Conservation (phyloP, 164 flowering plant genomes). For the Buxus sempervirens region DNA sequence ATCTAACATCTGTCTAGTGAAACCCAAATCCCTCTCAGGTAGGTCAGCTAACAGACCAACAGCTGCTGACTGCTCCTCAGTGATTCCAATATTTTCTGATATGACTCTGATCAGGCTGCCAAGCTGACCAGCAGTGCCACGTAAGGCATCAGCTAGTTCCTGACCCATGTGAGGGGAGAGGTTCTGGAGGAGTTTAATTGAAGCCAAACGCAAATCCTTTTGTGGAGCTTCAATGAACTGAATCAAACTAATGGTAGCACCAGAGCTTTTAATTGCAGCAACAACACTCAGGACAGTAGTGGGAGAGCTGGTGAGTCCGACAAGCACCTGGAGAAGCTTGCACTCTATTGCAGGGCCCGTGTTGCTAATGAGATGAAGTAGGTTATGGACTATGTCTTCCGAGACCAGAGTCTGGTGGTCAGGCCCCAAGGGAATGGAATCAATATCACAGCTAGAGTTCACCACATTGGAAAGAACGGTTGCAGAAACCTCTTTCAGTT, state of each 20-base stretch:
- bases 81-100: slow-evolving; percentile 56
- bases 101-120: slow-evolving; percentile 59
- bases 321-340: slow-evolving; percentile 94
- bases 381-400: slow-evolving; percentile 72
- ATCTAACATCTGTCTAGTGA: slow-evolving; percentile 67
- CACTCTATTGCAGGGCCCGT: slow-evolving; percentile 95
- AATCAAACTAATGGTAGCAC: slow-evolving; percentile 85
- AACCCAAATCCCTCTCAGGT: slow-evolving; percentile 79
- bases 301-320: slow-evolving; percentile 76
- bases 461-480: slow-evolving; percentile 88
- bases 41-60: slow-evolving; percentile 81
- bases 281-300: slow-evolving; percentile 57
- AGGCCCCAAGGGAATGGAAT: slow-evolving; percentile 63
- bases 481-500: slow-evolving; percentile 89
- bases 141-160: slow-evolving; percentile 75
- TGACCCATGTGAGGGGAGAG: slow-evolving; percentile 84
- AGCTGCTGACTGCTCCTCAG: slow-evolving; percentile 94
- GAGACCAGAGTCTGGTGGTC: slow-evolving; percentile 81
- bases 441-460: slow-evolving; percentile 62
- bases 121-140: slow-evolving; percentile 79
- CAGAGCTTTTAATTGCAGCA: slow-evolving; percentile 84
- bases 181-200: slow-evolving; percentile 74
- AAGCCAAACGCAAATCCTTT: slow-evolving; percentile 75
- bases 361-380: slow-evolving; percentile 91
- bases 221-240: slow-evolving; percentile 95